A percentile compares a stretch with the other conserved stretches of the same genome.
These are phyloP conservation scores for Tylopilus sp. DNA, from an alignment of 768 basidiomycete genomes.

Conservation along the genomic window DNA sequence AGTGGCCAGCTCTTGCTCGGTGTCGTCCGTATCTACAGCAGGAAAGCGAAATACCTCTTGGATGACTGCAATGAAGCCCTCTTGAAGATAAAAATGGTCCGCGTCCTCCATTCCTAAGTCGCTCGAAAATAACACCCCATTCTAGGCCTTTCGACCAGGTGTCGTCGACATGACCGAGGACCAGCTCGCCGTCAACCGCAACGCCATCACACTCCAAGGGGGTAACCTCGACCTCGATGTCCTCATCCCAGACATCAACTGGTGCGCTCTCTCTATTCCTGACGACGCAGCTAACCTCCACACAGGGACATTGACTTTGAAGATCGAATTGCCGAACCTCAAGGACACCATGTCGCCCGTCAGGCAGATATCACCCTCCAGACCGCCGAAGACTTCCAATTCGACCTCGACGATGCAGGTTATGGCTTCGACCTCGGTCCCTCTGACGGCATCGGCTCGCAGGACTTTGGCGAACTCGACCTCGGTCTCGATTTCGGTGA, in stretches of 20 bases:
- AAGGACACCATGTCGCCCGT: slow-evolving; percentile 80
- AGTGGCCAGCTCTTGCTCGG: slow-evolving; percentile 95
- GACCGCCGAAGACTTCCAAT: slow-evolving; percentile 67
- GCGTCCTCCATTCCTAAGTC: slow-evolving; percentile 1
- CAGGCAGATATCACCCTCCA: slow-evolving; percentile 87
- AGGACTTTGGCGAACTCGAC: slow-evolving; percentile 71
- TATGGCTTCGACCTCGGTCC: slow-evolving; percentile 80
- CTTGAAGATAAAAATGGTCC: slow-evolving; percentile 91
- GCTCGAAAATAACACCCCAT: neutral
- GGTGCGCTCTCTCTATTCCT: slow-evolving; percentile 44
- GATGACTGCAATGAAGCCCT: slow-evolving; percentile 98
- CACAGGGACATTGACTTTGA: slow-evolving; percentile 79
- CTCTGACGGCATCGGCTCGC: slow-evolving; percentile 80
- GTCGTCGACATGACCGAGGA: slow-evolving; percentile 96
- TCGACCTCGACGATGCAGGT: slow-evolving; percentile 52
- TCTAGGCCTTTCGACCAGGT: slow-evolving; percentile 89
- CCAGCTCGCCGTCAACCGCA: slow-evolving; percentile 80
- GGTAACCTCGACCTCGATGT: slow-evolving; percentile 78
- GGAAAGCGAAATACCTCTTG: slow-evolving; percentile 95
- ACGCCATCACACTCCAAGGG: slow-evolving; percentile 82
- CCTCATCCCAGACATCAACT: slow-evolving; percentile 75
- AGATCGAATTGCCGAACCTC: slow-evolving; percentile 53
- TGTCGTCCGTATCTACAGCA: slow-evolving; percentile 95
- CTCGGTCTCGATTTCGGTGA: slow-evolving; percentile 78
- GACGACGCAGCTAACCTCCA: slow-evolving; percentile 9